Evolutionary conservation across 2,329 filamentous ascomycete genomes (phyloP).

Genomic region (Colletotrichum tropicicola): DNA sequence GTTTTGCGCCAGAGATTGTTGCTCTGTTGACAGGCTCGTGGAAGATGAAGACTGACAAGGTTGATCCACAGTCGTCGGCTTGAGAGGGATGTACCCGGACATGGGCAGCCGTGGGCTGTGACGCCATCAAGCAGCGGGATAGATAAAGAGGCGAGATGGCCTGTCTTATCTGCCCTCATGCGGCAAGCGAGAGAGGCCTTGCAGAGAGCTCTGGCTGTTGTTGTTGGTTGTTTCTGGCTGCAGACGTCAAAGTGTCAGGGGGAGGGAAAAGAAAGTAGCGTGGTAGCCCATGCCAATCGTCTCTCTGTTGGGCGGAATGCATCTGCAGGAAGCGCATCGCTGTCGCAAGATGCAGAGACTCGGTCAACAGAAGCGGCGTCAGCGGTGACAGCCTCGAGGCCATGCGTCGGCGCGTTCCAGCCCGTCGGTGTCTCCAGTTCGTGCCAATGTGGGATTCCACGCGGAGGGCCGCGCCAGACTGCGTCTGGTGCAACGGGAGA

Average conservation of each 20-base stretch:
- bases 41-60: neutral
- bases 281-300: too few species aligned
- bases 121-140: neutral
- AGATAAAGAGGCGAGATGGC: neutral
- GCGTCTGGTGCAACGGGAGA: neutral
- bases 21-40: neutral
- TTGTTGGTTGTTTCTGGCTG: neutral
- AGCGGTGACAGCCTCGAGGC: too few species aligned
- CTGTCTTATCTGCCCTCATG: neutral
- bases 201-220: too few species aligned
- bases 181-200: too few species aligned
- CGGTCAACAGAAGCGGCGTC: too few species aligned
- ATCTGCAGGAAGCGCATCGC: too few species aligned
- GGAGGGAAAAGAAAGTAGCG: neutral
- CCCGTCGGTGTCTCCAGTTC: slow-evolving; percentile 8
- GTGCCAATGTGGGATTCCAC: neutral
- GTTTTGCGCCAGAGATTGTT: neutral
- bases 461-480: too few species aligned
- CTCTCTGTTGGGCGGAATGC: too few species aligned
- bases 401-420: neutral
- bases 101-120: neutral
- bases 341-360: too few species aligned
- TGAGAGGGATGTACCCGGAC: neutral
- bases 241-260: neutral
- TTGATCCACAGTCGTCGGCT: neutral